Evolutionary conservation across 495 filamentous ascomycete genomes (phyloP).

Genomic region (Hyaloscypha finlandica): DNA sequence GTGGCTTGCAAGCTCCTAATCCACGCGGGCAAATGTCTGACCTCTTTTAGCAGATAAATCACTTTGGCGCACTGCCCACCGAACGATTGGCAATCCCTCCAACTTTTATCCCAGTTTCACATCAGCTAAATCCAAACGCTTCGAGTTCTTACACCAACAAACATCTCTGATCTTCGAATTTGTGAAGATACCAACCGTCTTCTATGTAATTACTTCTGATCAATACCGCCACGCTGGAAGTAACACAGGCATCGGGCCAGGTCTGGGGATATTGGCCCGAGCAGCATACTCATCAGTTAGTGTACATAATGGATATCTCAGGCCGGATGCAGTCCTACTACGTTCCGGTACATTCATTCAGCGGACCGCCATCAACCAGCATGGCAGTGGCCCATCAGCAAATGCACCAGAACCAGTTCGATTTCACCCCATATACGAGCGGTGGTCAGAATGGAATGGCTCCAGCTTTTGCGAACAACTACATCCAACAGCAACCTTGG

Average conservation of each 20-base stretch:
- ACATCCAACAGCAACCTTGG: conserved; percentile 28
- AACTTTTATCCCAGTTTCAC: conserved; percentile 23
- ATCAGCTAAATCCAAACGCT: conserved; percentile 17
- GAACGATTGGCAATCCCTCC: conserved; percentile 31
- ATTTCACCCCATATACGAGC: conserved; percentile 18
- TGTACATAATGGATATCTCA: conserved; percentile 32
- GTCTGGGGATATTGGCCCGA: conserved; percentile 35
- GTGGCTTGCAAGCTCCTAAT: conserved; percentile 30
- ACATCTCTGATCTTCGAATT: not conserved
- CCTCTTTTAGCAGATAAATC: conserved; percentile 30
- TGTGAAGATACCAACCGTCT: not conserved
- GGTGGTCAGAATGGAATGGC: conserved; percentile 13
- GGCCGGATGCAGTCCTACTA: conserved; percentile 33
- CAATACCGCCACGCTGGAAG: conserved; percentile 35
- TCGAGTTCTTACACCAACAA: conserved; percentile 4
- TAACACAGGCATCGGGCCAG: conserved; percentile 33
- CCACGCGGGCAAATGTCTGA: conserved; percentile 23
- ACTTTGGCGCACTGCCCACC: conserved; percentile 20
- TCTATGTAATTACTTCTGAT: not conserved
- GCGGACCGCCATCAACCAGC: conserved; percentile 13
- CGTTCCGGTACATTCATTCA: conserved; percentile 18
- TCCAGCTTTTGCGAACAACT: conserved; percentile 28
- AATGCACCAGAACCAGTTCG: conserved; percentile 31
- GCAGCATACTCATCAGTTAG: conserved; percentile 26
- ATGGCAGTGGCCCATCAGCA: conserved; percentile 25